phyloP scores from a whole-genome alignment of 1,284 basidiomycete genomes.

The Agaricales sp. region DNA sequence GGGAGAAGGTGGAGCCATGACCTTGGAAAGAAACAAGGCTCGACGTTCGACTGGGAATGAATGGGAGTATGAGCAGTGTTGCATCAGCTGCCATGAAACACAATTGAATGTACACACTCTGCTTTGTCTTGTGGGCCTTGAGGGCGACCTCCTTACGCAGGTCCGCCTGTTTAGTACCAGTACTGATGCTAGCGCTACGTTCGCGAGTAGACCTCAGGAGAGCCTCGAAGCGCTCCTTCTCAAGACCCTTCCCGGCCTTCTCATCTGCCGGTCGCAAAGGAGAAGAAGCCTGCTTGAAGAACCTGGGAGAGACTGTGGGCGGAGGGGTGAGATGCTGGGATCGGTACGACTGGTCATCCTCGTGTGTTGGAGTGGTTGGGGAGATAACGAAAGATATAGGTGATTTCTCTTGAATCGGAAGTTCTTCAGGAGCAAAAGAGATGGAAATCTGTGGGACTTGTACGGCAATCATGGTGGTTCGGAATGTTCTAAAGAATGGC shows the following conservation, averaged over 20 bases:
- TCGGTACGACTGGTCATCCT: slow-evolving; percentile 40
- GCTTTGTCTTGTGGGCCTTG: slow-evolving; percentile 64
- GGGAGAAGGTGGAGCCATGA: slow-evolving; percentile 54
- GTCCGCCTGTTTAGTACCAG: slow-evolving; percentile 38
- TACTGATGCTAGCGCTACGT: slow-evolving; percentile 31
- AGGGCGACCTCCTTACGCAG: slow-evolving; percentile 66
- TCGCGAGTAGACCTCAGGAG: slow-evolving; percentile 49
- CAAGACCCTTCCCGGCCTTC: slow-evolving; percentile 40
- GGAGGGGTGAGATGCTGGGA: slow-evolving; percentile 50
- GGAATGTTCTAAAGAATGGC: slow-evolving; percentile 16
- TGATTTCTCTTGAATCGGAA: slow-evolving; percentile 28
- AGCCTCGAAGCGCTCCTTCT: slow-evolving; percentile 50
- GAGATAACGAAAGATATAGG: slow-evolving; percentile 45
- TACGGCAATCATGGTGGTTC: slow-evolving; percentile 34
- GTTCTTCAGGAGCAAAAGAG: slow-evolving; percentile 50
- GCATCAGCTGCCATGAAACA: slow-evolving; percentile 5
- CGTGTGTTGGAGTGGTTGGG: slow-evolving; percentile 14
- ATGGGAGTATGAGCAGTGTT: slow-evolving; percentile 7
- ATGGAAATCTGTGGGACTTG: slow-evolving; percentile 57
- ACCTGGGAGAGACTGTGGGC: slow-evolving; percentile 25
- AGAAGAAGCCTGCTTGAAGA: slow-evolving; percentile 33
- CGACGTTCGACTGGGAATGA: slow-evolving; percentile 53
- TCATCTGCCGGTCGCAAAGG: slow-evolving; percentile 37
- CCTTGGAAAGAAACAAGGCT: slow-evolving; percentile 62
- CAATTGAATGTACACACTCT: slow-evolving; percentile 36